Conservation (phyloP, 2,329 filamentous ascomycete genomes). For the Penicillium sp. region DNA sequence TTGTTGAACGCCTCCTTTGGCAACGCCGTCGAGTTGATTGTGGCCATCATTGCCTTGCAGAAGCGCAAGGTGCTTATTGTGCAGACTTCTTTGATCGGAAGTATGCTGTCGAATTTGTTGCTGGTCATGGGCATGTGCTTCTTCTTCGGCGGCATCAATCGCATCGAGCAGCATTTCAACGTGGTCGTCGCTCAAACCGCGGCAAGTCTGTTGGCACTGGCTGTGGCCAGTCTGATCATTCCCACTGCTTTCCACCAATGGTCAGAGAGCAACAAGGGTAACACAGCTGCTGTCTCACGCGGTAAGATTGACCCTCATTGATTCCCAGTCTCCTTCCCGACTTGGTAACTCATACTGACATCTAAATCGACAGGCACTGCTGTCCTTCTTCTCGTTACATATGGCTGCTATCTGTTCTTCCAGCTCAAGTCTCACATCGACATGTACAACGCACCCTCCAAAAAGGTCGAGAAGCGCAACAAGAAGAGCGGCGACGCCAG, state of each 20-base stretch:
- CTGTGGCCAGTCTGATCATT: slow-evolving; percentile 76
- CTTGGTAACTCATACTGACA: not conserved
- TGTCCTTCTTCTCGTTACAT: slow-evolving; percentile 78
- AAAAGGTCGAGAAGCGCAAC: slow-evolving; percentile 62
- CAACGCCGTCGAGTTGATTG: slow-evolving; percentile 84
- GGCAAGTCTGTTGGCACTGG: slow-evolving; percentile 70
- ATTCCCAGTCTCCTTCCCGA: too few species aligned
- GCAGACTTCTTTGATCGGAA: slow-evolving; percentile 85
- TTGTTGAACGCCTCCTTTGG: slow-evolving; percentile 86
- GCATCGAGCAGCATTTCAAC: slow-evolving; percentile 83
- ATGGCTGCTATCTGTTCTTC: slow-evolving; percentile 78
- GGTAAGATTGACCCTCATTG: not conserved
- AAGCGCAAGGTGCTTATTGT: slow-evolving; percentile 75
- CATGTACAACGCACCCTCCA: slow-evolving; percentile 73
- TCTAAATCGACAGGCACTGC: not conserved
- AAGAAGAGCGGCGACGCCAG: slow-evolving; percentile 45
- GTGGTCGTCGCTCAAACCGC: slow-evolving; percentile 86
- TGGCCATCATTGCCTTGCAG: slow-evolving; percentile 74
- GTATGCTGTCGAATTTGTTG: slow-evolving; percentile 83
- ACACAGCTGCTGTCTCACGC: slow-evolving; percentile 1
- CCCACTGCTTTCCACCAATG: slow-evolving; percentile 75
- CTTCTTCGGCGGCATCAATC: slow-evolving; percentile 75
- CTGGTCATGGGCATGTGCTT: slow-evolving; percentile 89
- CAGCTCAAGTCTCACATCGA: slow-evolving; percentile 78
- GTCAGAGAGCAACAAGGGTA: slow-evolving; percentile 27